A percentile compares a stretch with the other conserved stretches of the same genome.
These are phyloP conservation scores for Spathaspora passalidarum DNA, from an alignment of 805 yeast species.

Conservation along the genomic window DNA sequence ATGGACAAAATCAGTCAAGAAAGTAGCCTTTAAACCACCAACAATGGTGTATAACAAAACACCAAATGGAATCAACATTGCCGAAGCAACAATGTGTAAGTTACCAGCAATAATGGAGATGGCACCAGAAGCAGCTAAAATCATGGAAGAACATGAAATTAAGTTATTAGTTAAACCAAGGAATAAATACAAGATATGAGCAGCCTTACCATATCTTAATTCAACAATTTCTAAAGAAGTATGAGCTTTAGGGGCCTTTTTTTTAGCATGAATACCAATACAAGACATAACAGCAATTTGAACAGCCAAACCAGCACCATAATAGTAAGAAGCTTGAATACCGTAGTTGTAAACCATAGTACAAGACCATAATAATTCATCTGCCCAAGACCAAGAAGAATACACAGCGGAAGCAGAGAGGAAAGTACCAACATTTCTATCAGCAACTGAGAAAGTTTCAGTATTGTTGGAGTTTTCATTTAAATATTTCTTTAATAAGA, in stretches of 20 bases:
- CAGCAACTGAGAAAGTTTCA: conserved; percentile 25
- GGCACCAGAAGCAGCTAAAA: conserved; percentile 24
- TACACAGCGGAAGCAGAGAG: conserved; percentile 20
- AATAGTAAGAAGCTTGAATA: conserved; percentile 20
- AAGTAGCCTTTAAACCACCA: conserved; percentile 52
- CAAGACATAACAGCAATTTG: conserved; percentile 23
- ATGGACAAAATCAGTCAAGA: conserved; percentile 43
- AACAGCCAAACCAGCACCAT: conserved; percentile 21
- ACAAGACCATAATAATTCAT: conserved; percentile 21
- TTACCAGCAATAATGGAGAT: conserved; percentile 24
- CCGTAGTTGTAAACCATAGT: conserved; percentile 25
- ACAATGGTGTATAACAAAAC: conserved; percentile 46
- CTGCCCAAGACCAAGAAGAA: conserved; percentile 27
- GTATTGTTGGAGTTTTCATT: conserved; percentile 23
- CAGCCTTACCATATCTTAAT: conserved; percentile 21
- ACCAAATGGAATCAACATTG: conserved; percentile 26
- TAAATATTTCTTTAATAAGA: conserved; percentile 19
- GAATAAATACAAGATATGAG: conserved; percentile 21
- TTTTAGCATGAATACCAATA: conserved; percentile 23
- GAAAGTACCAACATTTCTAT: conserved; percentile 17
- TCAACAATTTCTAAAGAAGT: conserved; percentile 25
- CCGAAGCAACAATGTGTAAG: conserved; percentile 21
- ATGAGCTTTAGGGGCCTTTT: conserved; percentile 23
- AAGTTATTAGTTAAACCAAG: conserved; percentile 21
- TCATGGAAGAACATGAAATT: conserved; percentile 23